These are phyloP conservation scores for Gossypium rotundifolium DNA, from an alignment of 345 rosid species.

Conservation along the genomic window DNA sequence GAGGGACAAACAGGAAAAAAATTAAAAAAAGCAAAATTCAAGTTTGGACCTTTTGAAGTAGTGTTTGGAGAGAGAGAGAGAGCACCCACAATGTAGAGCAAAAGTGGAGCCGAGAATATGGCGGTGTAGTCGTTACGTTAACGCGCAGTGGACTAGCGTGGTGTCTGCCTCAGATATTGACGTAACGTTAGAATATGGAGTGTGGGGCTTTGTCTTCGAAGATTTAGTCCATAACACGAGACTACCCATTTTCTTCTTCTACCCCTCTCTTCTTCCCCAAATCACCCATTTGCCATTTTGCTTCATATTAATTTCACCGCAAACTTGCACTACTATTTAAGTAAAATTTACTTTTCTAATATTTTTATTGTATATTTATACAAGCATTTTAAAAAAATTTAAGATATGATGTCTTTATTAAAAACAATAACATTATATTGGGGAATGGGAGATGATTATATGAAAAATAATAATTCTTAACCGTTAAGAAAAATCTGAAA, in stretches of 20 bases:
- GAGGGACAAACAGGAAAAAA: neutral
- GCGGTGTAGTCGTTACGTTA: slow-evolving; percentile 28
- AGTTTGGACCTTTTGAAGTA: neutral
- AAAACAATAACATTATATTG: too few relatives aligned
- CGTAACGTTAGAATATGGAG: slow-evolving; percentile 17
- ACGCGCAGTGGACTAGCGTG: slow-evolving; percentile 43
- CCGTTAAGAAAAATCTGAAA: too few relatives aligned
- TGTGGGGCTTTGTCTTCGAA: slow-evolving; percentile 12
- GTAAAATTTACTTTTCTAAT: too few relatives aligned
- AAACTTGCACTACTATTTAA: too few relatives aligned
- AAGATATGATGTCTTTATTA: too few relatives aligned
- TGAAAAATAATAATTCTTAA: too few relatives aligned
- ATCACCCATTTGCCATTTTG: neutral
- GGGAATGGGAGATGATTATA: too few relatives aligned
- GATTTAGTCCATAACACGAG: neutral
- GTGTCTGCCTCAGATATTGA: slow-evolving; percentile 16
- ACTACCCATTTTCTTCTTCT: neutral
- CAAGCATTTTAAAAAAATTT: too few relatives aligned
- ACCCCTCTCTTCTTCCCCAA: neutral
- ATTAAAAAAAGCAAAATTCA: neutral
- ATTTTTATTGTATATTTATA: too few relatives aligned
- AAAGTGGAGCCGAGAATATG: neutral
- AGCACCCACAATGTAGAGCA: neutral
- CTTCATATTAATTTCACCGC: neutral
- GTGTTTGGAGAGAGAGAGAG: neutral